A percentile compares a stretch with the other conserved stretches of the same genome.
Evolutionary conservation across 306 rosid genomes (phyloP).

Genomic region (Canavalia gladiata): DNA sequence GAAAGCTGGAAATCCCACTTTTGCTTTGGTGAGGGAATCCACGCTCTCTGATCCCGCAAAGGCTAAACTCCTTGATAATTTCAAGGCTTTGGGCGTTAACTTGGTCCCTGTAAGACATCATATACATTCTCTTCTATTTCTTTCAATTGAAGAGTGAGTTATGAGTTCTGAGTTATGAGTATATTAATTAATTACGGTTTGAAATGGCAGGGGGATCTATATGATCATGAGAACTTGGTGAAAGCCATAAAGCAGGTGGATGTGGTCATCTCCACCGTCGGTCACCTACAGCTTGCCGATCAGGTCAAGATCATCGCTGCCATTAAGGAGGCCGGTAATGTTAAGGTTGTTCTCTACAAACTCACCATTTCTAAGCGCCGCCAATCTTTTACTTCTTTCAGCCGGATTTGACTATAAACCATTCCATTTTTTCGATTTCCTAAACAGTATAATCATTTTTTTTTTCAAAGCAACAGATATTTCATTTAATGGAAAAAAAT

Average conservation of each 20-base stretch:
- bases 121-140: neutral
- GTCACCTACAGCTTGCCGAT: slow-evolving; percentile 66
- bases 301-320: slow-evolving; percentile 90
- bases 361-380: neutral
- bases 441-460: too few relatives aligned
- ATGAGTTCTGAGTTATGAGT: neutral
- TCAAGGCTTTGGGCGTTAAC: slow-evolving; percentile 68
- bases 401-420: too few relatives aligned
- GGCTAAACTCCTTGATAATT: slow-evolving; percentile 60
- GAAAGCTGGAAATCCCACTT: slow-evolving; percentile 78
- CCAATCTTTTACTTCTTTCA: neutral
- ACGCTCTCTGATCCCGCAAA: slow-evolving; percentile 71
- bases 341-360: slow-evolving; percentile 62
- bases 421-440: too few relatives aligned
- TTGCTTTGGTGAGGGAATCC: slow-evolving; percentile 76
- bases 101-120: slow-evolving; percentile 58
- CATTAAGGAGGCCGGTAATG: slow-evolving; percentile 83
- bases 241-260: slow-evolving; percentile 83
- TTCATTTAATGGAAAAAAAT: too few relatives aligned
- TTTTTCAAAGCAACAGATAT: too few relatives aligned
- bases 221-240: slow-evolving; percentile 77
- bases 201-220: slow-evolving; percentile 73
- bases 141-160: neutral
- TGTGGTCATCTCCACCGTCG: slow-evolving; percentile 87
- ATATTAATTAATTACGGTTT: neutral